Base-by-base conservation (phyloP, 192 early-diverging fungal genomes). In the Backusella macrospora region DNA sequence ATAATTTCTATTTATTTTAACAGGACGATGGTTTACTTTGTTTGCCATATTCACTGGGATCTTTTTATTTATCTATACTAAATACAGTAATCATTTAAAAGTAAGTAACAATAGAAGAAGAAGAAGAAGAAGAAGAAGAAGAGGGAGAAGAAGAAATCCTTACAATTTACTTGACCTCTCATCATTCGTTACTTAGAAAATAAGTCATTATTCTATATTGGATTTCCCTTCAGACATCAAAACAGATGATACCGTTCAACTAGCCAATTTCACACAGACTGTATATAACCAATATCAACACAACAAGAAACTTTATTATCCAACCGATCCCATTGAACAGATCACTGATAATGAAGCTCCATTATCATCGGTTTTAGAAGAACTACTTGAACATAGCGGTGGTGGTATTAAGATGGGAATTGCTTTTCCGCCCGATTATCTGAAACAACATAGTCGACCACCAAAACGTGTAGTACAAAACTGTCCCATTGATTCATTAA, bases 11-110 rank as follows among this genome's bases (percentile, higher is more conserved):
- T 43, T 4, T 43, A 43, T 43, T 59, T 9, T 34, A 34, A 34
- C 9, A 59, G 52, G 26, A 0, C 52, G 52, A 12, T 59, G 10
- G 10, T 4, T 59, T 16, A 12, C 52, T 23, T 3, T 6, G 4
- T 59, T 59, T 12, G 9, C 26, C 10, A 4, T 59, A 23, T 9
- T 10, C 1, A 26, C 21, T 59, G 52, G 52, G 10, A 59, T 59
- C 26, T 4, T 23, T 23, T 10, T 59, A 26, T 59, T 59, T 59
- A 8, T 59, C 26, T 59, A 59, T 59, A 9, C 52, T 13, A 59
- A 59, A 26, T 59, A 59, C 52, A 59, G 52, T 59, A 18, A 59
- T 8, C 52, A 59, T 59, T 59, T 59, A 18, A 59, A 59, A 23
- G 52, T 59, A 21, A 49, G 9, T 10, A 9, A n/a, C n/a, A n/a